These are phyloP conservation scores for Rhynchosporium graminicola DNA, from an alignment of 2,329 filamentous ascomycete genomes.

Conservation along the genomic window DNA sequence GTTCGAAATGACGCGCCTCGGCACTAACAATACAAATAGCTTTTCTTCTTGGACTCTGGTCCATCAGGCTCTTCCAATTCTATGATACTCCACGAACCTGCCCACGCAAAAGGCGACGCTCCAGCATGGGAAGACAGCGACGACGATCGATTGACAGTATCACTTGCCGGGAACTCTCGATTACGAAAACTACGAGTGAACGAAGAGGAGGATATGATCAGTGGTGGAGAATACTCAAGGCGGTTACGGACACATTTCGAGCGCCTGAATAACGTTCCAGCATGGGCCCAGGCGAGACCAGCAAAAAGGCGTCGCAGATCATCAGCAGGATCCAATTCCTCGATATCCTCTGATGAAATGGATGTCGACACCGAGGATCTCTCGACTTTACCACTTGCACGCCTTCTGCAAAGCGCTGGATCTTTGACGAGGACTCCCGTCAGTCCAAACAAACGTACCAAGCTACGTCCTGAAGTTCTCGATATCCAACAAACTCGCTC, in stretches of 20 bases:
- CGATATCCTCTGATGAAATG: conserved; percentile 46
- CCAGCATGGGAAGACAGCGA: conserved; percentile 94
- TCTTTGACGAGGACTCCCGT: conserved; percentile 56
- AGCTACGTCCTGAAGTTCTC: conserved; percentile 81
- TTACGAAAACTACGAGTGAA: conserved; percentile 80
- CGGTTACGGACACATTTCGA: conserved; percentile 78
- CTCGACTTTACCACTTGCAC: conserved; percentile 75
- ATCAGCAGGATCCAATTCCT: conserved; percentile 48
- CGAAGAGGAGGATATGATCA: conserved; percentile 83
- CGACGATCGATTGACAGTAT: conserved; percentile 83
- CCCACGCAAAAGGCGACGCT: conserved; percentile 45
- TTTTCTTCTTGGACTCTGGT: conserved; percentile 44
- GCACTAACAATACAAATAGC: conserved; percentile 33
- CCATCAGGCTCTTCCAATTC: conserved; percentile 33
- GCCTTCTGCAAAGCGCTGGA: conserved; percentile 74
- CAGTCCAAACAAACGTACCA: conserved; percentile 60
- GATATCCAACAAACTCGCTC: conserved; percentile 90
- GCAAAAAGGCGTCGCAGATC: conserved; percentile 53
- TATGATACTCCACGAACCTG: conserved; percentile 27
- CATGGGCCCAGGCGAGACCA: conserved; percentile 58
- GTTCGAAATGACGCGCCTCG: not conserved
- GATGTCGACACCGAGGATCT: conserved; percentile 59
- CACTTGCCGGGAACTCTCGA: conserved; percentile 72
- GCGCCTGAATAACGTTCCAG: conserved; percentile 58
- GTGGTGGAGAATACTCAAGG: conserved; percentile 79